These are phyloP conservation scores for Trypanosoma grayi DNA, from an alignment of 208 protist genomes.

Conservation along the genomic window DNA sequence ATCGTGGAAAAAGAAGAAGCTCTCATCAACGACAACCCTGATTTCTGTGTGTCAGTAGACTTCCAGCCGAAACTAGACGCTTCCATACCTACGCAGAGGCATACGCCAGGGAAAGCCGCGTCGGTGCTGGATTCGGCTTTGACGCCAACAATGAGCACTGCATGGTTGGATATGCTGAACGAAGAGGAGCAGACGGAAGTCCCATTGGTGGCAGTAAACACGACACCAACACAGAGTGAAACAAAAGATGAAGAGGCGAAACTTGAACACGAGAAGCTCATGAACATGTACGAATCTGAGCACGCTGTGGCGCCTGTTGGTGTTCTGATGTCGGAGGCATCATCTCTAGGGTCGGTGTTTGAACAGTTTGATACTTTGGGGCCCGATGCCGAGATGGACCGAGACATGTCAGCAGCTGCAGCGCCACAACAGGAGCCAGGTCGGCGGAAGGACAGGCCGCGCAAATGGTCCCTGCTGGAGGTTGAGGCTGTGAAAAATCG, in stretches of 20 bases:
- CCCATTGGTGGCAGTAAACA: not conserved
- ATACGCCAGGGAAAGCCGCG: not conserved
- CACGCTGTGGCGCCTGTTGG: constrained; percentile 70
- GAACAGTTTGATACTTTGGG: constrained; percentile 66
- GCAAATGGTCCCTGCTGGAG: constrained; percentile 44
- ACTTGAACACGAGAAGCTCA: constrained; percentile 33
- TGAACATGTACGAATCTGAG: constrained; percentile 72
- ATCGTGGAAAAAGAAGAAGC: constrained; percentile 31
- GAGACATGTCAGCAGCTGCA: constrained; percentile 18
- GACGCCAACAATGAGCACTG: constrained; percentile 9
- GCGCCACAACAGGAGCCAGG: constrained; percentile 6
- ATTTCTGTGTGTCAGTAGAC: constrained; percentile 23
- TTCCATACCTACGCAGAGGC: not conserved
- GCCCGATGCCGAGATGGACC: constrained; percentile 37
- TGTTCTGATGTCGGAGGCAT: constrained; percentile 59
- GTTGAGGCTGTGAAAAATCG: constrained; percentile 55
- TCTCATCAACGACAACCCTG: constrained; percentile 76
- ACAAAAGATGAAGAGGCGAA: not conserved
- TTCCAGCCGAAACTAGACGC: constrained; percentile 42
- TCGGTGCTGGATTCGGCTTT: too few species aligned
- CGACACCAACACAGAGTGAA: not conserved
- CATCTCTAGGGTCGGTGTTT: constrained; percentile 55
- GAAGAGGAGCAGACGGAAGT: constrained; percentile 21
- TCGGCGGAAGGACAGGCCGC: constrained; percentile 1
- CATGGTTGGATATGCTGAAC: constrained; percentile 53